Percentiles rank a stretch among this genome's conserved stretches.
Evolutionary conservation across 129 eudicot species (phyloP).

Genomic region (Lonicera japonica): DNA sequence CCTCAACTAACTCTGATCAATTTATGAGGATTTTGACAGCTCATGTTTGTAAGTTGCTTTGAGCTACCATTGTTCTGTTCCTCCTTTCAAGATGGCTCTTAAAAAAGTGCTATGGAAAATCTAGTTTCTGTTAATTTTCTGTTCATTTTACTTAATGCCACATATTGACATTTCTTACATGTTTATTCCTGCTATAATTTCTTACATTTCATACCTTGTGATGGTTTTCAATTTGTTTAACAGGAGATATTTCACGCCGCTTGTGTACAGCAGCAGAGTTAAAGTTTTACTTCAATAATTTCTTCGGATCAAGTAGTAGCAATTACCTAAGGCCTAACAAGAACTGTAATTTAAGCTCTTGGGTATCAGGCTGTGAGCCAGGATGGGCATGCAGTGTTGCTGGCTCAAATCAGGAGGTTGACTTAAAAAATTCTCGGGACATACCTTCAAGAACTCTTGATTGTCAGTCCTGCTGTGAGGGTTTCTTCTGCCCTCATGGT

Average conservation of each 20-base stretch:
- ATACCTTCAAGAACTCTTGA: constrained; percentile 67
- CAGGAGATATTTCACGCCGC: constrained; percentile 55
- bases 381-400: constrained; percentile 81
- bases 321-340: constrained; percentile 45
- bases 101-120: neutral
- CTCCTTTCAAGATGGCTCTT: neutral
- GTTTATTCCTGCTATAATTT: neutral
- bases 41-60: neutral
- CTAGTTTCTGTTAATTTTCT: neutral
- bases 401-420: constrained; percentile 23
- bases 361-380: constrained; percentile 92
- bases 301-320: constrained; percentile 21
- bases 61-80: neutral
- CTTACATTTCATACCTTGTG: neutral
- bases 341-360: constrained; percentile 72
- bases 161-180: neutral
- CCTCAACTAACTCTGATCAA: too few relatives aligned
- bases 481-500: constrained; percentile 88
- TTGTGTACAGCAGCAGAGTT: constrained; percentile 82
- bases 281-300: constrained; percentile 50
- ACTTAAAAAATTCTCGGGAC: constrained; percentile 38
- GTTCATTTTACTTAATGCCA: neutral
- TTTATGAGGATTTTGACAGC: neutral
- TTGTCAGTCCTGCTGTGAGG: constrained; percentile 81
- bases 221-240: constrained; percentile 11